Base-by-base conservation (phyloP, 192 early-diverging fungal species). In the Coemansia sp. region DNA sequence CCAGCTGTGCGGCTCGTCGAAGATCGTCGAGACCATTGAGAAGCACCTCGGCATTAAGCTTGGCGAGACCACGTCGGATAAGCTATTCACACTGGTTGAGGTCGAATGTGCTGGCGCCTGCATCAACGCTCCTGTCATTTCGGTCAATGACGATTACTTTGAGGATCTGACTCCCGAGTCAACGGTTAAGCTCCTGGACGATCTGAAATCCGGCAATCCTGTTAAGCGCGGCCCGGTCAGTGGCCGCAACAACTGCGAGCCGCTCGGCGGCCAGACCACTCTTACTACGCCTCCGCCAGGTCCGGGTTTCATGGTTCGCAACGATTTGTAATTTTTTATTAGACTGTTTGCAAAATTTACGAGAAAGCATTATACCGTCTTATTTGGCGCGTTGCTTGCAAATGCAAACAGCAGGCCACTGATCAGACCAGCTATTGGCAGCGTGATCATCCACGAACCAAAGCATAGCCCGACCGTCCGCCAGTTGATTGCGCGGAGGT, bases 101-200 rank as follows among this genome's bases (percentile, higher is more conserved):
- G 97, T 99, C 22, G 97, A 99, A 80, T 99, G 97, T 66, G 97
- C 97, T 26, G 97, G 95, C 57, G 97, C 97, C 15, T 99, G 97
- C 72, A 88, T 95, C 56, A 99, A 99, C 66, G 95, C 96, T 12
- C 97, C 96, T 2, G 96, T 99, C 5, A 81, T 99, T 71, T 94
- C 97, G 44, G 87, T 98, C 57, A 98, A 98, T 78, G 96, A 98
- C 59, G 96, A 98, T 62, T 98, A 98, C 78, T 98, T 91, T 79
- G 97, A 99, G 87, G 97, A 99, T 76, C 83, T 99, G 67, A 98
- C 96, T 9, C 87, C 95, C 34, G 92, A 94, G 64, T 81, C 90
- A 1, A 96, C 92, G 22, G 85, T 88, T 28, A 93, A 91, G 84
- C 85, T 99, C 36, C 80, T 99, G 23, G 89, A 96, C 12, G 86